Percentiles rank a stretch among this genome's conserved stretches.
Conservation (phyloP, 2,329 filamentous ascomycete genomes). For the Pseudomassariella vexata region DNA sequence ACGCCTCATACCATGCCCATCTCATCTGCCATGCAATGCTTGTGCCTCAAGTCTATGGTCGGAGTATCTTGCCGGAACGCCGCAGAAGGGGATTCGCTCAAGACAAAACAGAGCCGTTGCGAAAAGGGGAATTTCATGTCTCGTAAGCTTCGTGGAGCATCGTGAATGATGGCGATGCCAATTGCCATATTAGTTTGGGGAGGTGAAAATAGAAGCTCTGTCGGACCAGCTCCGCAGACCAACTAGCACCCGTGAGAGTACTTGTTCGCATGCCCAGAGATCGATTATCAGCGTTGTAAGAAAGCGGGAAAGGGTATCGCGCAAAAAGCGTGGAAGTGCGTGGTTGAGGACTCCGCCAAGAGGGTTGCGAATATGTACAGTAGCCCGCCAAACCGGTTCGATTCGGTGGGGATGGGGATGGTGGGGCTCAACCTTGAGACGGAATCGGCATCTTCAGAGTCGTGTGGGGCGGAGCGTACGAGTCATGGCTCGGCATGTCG, state of each 20-base stretch:
- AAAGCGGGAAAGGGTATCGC: no score
- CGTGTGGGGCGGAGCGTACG: not conserved
- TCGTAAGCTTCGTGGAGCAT: slow-evolving; percentile 23
- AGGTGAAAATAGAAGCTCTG: no score
- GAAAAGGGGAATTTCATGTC: slow-evolving; percentile 6
- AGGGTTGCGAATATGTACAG: slow-evolving; percentile 3
- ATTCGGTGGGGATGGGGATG: not conserved
- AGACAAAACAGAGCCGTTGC: slow-evolving; percentile 1
- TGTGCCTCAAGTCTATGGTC: slow-evolving; percentile 3
- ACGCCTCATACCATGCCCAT: no score
- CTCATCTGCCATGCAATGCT: no score
- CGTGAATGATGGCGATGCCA: slow-evolving; percentile 12
- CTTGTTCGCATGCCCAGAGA: no score
- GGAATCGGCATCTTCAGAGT: slow-evolving; percentile 20
- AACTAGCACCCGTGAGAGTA: no score
- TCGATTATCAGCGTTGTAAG: no score
- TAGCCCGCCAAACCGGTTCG: not conserved
- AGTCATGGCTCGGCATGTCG: no score
- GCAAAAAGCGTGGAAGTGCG: not conserved
- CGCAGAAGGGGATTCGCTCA: not conserved
- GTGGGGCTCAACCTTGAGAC: slow-evolving; percentile 11
- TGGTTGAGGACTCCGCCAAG: no score
- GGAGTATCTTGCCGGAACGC: slow-evolving; percentile 1
- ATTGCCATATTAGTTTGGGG: slow-evolving; percentile 12
- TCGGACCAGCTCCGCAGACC: no score